Evolutionary conservation across 2,329 filamentous ascomycete species (phyloP).

Genomic region (Penicillium sp.): DNA sequence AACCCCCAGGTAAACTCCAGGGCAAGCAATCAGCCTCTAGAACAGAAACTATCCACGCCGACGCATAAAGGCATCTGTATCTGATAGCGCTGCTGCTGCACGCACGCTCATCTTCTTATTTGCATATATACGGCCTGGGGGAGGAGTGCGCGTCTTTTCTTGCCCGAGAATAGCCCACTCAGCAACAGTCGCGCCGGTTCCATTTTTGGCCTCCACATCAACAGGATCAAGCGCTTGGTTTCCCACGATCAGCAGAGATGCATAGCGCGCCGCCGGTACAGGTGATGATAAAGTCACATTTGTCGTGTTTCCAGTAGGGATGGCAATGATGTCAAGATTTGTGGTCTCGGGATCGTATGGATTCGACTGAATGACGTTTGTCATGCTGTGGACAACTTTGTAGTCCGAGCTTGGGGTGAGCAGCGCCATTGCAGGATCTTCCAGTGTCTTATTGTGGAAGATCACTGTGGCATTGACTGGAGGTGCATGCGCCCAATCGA

Average conservation of each 20-base stretch:
- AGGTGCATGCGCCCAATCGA: constrained; percentile 60
- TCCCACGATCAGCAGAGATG: constrained; percentile 45
- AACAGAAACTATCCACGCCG: constrained; percentile 4
- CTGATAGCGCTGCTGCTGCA: constrained; percentile 7
- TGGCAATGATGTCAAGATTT: constrained; percentile 34
- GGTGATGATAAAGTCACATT: constrained; percentile 35
- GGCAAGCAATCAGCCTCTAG: not conserved
- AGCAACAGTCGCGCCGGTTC: constrained; percentile 47
- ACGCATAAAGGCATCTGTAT: constrained; percentile 6
- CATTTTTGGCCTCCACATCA: constrained; percentile 33
- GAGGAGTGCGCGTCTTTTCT: not conserved
- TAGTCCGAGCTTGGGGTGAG: constrained; percentile 12
- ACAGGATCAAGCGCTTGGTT: constrained; percentile 39
- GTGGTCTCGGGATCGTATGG: constrained; percentile 37
- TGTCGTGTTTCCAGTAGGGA: constrained; percentile 44
- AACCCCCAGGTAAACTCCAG: not conserved
- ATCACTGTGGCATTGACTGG: constrained; percentile 54
- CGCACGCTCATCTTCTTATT: constrained; percentile 18
- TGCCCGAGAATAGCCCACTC: constrained; percentile 47
- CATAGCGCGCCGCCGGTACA: constrained; percentile 39
- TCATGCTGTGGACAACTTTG: constrained; percentile 25
- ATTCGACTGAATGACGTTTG: constrained; percentile 36
- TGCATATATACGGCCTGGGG: not conserved
- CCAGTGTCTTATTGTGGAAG: constrained; percentile 51
- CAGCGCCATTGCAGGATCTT: constrained; percentile 17